Evolutionary conservation across 2,329 filamentous ascomycete species (phyloP).

Genomic region (Colletotrichum gigasporum): DNA sequence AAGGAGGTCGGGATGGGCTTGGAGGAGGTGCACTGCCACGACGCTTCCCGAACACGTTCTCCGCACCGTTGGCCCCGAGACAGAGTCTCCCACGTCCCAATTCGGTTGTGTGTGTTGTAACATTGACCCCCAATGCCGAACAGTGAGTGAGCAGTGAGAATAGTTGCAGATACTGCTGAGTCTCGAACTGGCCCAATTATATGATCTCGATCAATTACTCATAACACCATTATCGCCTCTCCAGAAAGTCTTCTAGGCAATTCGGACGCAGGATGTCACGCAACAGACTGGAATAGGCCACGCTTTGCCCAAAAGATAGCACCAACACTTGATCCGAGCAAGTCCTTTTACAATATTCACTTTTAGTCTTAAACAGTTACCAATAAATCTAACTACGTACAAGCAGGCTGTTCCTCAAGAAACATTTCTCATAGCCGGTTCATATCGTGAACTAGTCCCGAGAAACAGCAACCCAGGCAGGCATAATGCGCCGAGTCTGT

Average conservation of each 20-base stretch:
- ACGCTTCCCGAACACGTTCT: slow-evolving; percentile 3
- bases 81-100: not conserved
- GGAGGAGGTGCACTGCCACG: slow-evolving; percentile 20
- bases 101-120: too few species aligned
- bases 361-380: slow-evolving; percentile 20
- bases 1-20: not conserved
- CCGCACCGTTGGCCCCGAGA: slow-evolving; percentile 28
- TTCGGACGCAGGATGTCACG: too few species aligned
- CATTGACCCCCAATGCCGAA: too few species aligned
- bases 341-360: not conserved
- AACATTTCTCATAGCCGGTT: slow-evolving; percentile 4
- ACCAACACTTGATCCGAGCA: not conserved
- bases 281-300: not conserved
- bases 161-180: too few species aligned
- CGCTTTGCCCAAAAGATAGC: not conserved
- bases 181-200: too few species aligned
- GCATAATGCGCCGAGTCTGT: not conserved
- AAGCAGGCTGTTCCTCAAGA: slow-evolving; percentile 20
- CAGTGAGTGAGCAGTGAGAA: too few species aligned
- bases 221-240: too few species aligned
- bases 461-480: slow-evolving; percentile 10
- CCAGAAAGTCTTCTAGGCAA: too few species aligned
- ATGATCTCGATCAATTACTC: too few species aligned
- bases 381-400: slow-evolving; percentile 25
- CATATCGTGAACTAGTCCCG: not conserved